Percentiles rank a stretch among this genome's conserved stretches.
Evolutionary conservation across 352 stramenopile genomes (phyloP).

Genomic region (Phytophthora pini): DNA sequence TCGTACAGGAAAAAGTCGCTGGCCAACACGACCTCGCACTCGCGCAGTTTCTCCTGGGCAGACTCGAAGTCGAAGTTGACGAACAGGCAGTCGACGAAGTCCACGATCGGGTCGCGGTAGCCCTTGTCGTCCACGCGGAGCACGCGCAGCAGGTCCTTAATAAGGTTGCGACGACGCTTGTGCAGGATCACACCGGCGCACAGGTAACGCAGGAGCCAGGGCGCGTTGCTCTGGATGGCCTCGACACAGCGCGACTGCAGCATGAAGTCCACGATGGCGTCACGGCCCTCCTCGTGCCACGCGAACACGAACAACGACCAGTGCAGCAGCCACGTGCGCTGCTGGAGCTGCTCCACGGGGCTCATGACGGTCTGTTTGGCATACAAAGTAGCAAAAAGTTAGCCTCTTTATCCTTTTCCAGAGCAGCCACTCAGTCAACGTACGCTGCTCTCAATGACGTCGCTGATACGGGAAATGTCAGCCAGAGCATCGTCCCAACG

Average conservation of each 20-base stretch:
- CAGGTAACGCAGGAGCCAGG: constrained; percentile 97
- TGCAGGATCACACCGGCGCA: constrained; percentile 97
- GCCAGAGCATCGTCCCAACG: constrained; percentile 95
- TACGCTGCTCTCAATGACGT: constrained; percentile 94
- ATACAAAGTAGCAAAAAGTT: no score
- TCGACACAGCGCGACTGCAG: constrained; percentile 93
- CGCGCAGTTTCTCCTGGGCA: constrained; percentile 93
- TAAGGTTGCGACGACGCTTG: constrained; percentile 93
- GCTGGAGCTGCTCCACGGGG: constrained; percentile 94
- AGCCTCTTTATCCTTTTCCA: neutral
- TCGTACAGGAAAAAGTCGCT: constrained; percentile 98
- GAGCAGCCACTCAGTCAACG: constrained; percentile 22
- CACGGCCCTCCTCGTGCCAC: constrained; percentile 93
- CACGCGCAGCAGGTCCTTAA: constrained; percentile 97
- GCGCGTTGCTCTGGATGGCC: constrained; percentile 98
- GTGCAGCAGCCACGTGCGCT: constrained; percentile 98
- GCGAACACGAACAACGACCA: constrained; percentile 98
- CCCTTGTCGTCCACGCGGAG: constrained; percentile 91
- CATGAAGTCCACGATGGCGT: constrained; percentile 98
- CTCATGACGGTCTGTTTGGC: constrained; percentile 63
- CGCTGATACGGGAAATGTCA: constrained; percentile 94
- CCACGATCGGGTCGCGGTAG: constrained; percentile 84
- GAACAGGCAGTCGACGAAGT: constrained; percentile 98
- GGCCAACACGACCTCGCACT: constrained; percentile 95
- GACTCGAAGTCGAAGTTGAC: constrained; percentile 99